These are phyloP conservation scores for Eimeria nieschulzi DNA, from an alignment of 169 alveolate species.

Conservation along the genomic window DNA sequence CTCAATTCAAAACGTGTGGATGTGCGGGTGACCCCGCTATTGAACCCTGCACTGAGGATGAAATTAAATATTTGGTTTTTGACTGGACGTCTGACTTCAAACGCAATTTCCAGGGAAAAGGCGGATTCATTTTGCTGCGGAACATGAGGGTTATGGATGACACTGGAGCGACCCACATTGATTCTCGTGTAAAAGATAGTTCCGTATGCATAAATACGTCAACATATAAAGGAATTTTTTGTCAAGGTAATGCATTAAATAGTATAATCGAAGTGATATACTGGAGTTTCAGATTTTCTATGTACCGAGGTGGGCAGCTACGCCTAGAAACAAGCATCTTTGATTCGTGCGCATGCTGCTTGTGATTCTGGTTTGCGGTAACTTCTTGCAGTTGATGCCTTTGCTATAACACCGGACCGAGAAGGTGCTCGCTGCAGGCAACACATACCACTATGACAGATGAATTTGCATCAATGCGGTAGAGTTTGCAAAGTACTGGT, in stretches of 20 bases:
- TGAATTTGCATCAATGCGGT: no score
- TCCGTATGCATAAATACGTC: constrained; percentile 10
- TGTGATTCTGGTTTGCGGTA: neutral
- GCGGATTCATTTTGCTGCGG: constrained; percentile 30
- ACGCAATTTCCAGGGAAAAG: constrained; percentile 6
- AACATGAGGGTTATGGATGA: constrained; percentile 69
- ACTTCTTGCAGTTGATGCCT: neutral
- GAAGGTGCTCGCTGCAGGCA: neutral
- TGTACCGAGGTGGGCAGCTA: no score
- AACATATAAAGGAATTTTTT: constrained; percentile 39
- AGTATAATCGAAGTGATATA: neutral
- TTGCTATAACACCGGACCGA: neutral
- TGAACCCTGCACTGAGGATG: constrained; percentile 58
- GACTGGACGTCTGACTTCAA: constrained; percentile 39
- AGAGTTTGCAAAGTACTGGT: no score
- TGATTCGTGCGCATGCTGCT: neutral
- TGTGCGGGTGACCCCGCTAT: constrained; percentile 44
- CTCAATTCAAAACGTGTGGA: constrained; percentile 29
- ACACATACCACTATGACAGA: no score
- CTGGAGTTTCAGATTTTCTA: no score
- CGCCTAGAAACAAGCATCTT: no score
- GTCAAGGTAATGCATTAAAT: constrained; percentile 14
- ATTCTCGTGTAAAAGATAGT: constrained; percentile 6
- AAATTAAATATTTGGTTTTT: neutral
- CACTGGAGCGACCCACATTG: constrained; percentile 34